A percentile compares a stretch with the other conserved stretches of the same genome.
Conservation (phyloP, 163 green algal genomes). For the Scenedesmus sp. region DNA sequence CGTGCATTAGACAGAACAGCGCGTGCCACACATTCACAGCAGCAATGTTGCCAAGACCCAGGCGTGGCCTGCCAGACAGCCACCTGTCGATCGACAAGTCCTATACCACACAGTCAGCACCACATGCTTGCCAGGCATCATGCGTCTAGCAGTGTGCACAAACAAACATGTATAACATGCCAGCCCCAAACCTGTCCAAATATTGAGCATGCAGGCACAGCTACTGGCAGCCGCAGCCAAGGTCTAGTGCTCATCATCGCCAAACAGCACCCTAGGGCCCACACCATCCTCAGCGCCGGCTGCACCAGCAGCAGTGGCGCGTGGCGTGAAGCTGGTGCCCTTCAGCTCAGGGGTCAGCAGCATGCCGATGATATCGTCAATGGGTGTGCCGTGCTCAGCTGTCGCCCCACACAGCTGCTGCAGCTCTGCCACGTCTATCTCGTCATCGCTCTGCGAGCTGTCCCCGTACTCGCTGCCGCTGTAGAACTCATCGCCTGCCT, state of each 20-base stretch:
- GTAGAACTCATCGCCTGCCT: not conserved
- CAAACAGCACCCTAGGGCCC: constrained; percentile 46
- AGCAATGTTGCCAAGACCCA: no score
- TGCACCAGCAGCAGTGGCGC: not conserved
- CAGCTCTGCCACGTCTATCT: constrained; percentile 50
- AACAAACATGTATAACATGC: no score
- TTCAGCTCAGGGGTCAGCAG: constrained; percentile 25
- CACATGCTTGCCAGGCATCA: no score
- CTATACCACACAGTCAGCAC: no score
- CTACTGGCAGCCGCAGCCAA: not conserved
- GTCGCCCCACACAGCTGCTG: constrained; percentile 29
- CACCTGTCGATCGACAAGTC: no score
- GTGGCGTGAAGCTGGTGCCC: not conserved
- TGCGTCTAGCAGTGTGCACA: no score
- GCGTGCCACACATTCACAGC: no score
- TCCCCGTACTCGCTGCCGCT: constrained; percentile 26
- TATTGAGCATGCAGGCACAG: not conserved
- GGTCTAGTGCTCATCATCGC: constrained; percentile 31
- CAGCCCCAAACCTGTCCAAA: no score
- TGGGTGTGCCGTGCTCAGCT: constrained; percentile 19
- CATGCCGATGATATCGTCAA: constrained; percentile 47
- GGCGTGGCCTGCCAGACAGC: no score
- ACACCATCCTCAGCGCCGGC: constrained; percentile 2
- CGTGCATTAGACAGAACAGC: no score
- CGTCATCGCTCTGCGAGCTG: constrained; percentile 37